Conservation (phyloP, 83 land plant species). For the Picea engelmannii region DNA sequence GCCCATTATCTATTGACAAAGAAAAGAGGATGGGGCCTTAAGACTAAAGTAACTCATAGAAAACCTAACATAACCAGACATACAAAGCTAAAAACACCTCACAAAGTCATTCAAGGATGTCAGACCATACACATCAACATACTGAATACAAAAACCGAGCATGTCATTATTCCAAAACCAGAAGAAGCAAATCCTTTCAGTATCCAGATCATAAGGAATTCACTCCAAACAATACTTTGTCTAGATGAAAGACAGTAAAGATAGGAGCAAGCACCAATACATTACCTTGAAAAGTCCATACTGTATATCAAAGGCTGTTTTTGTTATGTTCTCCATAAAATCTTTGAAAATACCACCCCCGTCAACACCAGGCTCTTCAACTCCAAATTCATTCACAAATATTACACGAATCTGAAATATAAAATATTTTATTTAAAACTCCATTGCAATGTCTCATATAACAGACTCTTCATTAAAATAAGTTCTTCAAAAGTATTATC, state of each 20-base stretch:
- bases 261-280: background rate
- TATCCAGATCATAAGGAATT: too few relatives aligned
- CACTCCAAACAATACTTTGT: too few relatives aligned
- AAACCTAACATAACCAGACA: background rate
- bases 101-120: background rate
- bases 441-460: background rate
- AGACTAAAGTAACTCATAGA: background rate
- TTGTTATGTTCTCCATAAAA: slow-evolving; percentile 94
- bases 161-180: too few relatives aligned
- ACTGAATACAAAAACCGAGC: too few relatives aligned
- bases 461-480: background rate
- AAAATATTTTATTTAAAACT: background rate
- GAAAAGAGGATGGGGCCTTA: background rate
- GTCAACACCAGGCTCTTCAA: slow-evolving; percentile 98
- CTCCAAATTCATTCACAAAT: slow-evolving; percentile 95
- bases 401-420: slow-evolving; percentile 76
- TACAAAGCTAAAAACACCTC: background rate
- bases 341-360: slow-evolving; percentile 99
- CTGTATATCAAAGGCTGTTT: slow-evolving; percentile 91
- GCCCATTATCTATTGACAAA: too few relatives aligned
- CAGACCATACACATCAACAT: background rate
- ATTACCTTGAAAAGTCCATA: slow-evolving; percentile 97
- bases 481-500: background rate
- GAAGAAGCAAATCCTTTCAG: too few relatives aligned
- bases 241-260: background rate